Evolutionary conservation across 257 asterid species (phyloP).

Genomic region (Cynanchum wilfordii): DNA sequence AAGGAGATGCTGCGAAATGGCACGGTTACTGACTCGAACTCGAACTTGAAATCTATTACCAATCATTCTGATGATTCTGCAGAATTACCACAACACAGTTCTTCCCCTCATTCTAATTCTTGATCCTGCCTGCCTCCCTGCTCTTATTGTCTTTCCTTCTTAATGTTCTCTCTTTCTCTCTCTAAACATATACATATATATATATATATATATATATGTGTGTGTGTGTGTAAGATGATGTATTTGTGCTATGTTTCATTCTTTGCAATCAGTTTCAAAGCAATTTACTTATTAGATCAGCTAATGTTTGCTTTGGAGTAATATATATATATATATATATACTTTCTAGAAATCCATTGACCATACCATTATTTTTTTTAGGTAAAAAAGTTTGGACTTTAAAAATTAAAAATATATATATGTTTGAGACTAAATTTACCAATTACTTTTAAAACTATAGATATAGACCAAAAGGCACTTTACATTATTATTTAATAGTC

Average conservation of each 20-base stretch:
- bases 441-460: no score
- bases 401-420: no score
- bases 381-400: no score
- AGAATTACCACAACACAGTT: conserved; percentile 36
- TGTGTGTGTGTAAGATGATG: not conserved
- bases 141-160: not conserved
- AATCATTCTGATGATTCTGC: conserved; percentile 42
- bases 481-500: no score
- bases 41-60: conserved; percentile 4
- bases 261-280: not conserved
- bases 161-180: not conserved
- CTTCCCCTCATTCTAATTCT: conserved; percentile 33
- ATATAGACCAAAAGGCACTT: no score
- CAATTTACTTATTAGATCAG: not conserved
- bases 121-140: not conserved
- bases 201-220: no score
- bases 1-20: conserved; percentile 52
- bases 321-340: no score
- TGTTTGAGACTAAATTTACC: no score
- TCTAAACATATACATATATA: no score
- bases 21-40: not conserved
- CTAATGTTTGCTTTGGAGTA: no score
- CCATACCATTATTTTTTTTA: no score
- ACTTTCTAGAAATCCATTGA: no score
- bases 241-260: not conserved